A percentile compares a stretch with the other conserved stretches of the same genome.
Evolutionary conservation across 495 filamentous ascomycete genomes (phyloP).

Genomic region (Penicillium roqueforti): DNA sequence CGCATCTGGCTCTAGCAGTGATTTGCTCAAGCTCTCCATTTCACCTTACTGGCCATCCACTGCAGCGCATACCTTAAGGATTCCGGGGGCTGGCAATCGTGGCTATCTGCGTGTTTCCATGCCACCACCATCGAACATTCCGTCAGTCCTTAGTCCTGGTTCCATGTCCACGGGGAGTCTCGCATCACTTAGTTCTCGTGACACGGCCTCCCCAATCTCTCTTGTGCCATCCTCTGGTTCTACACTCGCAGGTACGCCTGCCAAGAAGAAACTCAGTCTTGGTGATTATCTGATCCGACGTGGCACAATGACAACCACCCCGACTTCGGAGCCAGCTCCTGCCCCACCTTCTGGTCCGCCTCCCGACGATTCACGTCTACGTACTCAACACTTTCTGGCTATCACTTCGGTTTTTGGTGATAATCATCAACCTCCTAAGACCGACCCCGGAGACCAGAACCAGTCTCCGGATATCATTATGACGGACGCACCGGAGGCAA

Average conservation of each 20-base stretch:
- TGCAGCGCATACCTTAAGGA: conserved; percentile 34
- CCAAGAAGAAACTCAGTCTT: conserved; percentile 64
- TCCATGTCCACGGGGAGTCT: conserved; percentile 29
- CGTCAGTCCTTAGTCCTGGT: conserved; percentile 31
- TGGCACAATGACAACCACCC: conserved; percentile 38
- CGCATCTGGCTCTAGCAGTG: conserved; percentile 17
- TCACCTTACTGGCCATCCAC: conserved; percentile 40
- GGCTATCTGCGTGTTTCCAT: conserved; percentile 39
- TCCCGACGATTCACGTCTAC: not conserved
- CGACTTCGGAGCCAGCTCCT: conserved; percentile 34
- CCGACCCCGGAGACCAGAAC: conserved; percentile 19
- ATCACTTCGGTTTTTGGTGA: not conserved
- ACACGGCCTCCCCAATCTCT: conserved; percentile 23
- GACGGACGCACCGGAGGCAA: conserved; percentile 32
- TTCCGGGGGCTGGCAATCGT: conserved; percentile 27
- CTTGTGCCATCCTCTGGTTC: conserved; percentile 23
- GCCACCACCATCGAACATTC: conserved; percentile 27
- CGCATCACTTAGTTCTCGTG: conserved; percentile 33
- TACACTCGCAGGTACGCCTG: conserved; percentile 51
- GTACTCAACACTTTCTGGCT: conserved; percentile 1
- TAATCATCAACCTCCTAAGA: conserved; percentile 3
- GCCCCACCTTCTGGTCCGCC: conserved; percentile 6
- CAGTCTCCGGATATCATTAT: conserved; percentile 30
- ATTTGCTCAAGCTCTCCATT: conserved; percentile 26
- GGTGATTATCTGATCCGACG: conserved; percentile 59